phyloP scores from a whole-genome alignment of 1,284 basidiomycete genomes.

The Boletus coffeatus region DNA sequence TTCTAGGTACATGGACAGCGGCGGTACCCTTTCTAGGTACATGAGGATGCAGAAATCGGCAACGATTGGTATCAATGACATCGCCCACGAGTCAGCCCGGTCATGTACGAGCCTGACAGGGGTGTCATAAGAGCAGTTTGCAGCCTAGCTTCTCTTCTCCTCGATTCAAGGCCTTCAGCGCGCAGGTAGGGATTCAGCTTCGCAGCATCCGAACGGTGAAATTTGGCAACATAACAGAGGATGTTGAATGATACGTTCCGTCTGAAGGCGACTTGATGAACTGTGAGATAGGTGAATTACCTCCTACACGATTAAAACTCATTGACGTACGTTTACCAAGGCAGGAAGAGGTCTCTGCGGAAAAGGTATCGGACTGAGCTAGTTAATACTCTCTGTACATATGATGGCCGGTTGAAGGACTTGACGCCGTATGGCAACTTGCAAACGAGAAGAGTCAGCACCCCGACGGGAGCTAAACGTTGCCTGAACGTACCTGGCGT shows the following conservation, averaged over 20 bases:
- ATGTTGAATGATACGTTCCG: constrained; percentile 54
- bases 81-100: background rate
- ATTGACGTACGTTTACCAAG: constrained; percentile 40
- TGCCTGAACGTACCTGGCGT: constrained; percentile 37
- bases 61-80: background rate
- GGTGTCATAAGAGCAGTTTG: constrained; percentile 42
- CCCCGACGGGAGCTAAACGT: background rate
- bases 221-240: constrained; percentile 54
- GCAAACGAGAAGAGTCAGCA: constrained; percentile 5
- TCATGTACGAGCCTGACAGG: constrained; percentile 42
- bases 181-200: constrained; percentile 56
- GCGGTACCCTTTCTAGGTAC: no score
- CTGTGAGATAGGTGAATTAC: constrained; percentile 28
- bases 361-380: constrained; percentile 67
- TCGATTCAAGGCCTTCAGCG: constrained; percentile 38
- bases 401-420: constrained; percentile 52
- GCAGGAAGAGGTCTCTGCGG: constrained; percentile 49
- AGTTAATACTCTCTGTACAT: constrained; percentile 51
- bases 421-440: constrained; percentile 47
- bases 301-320: background rate
- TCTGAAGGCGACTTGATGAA: constrained; percentile 48
- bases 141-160: constrained; percentile 50
- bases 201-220: constrained; percentile 62
- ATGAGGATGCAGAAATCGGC: background rate
- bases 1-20: no score